Conservation (phyloP, 1,139 yeast genomes). For the Hemisphaericaspora subhashii region DNA sequence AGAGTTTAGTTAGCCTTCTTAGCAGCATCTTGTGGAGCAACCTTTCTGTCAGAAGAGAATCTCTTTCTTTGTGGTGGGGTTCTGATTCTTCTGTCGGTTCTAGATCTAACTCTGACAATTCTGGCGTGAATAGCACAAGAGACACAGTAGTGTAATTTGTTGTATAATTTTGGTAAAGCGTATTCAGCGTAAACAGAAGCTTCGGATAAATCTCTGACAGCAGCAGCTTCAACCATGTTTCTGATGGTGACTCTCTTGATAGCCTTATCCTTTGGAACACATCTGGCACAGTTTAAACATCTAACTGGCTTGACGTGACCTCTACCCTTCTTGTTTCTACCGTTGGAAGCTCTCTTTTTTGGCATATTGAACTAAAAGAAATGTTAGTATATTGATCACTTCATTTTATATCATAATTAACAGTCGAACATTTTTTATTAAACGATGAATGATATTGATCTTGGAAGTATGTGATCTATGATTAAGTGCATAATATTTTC, state of each 20-base stretch:
- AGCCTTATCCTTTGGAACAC: conserved; percentile 99
- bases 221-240: conserved; percentile 99
- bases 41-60: conserved; percentile 95
- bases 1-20: conserved; percentile 61
- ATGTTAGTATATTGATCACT: conserved; percentile 23
- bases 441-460: too few species aligned
- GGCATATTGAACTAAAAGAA: conserved; percentile 69
- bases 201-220: conserved; percentile 99
- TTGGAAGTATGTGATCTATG: too few species aligned
- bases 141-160: conserved; percentile 99
- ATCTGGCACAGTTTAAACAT: conserved; percentile 99
- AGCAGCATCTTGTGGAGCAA: conserved; percentile 97
- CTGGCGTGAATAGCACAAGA: conserved; percentile 99
- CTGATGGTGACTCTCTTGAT: conserved; percentile 99
- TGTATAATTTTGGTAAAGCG: conserved; percentile 99
- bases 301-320: conserved; percentile 99
- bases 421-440: conserved; percentile 1
- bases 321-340: conserved; percentile 99
- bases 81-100: conserved; percentile 98
- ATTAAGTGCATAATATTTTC: too few species aligned
- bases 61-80: conserved; percentile 99
- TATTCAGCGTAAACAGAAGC: conserved; percentile 99
- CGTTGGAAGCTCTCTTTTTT: conserved; percentile 99
- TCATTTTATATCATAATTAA: not conserved
- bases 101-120: conserved; percentile 99